A percentile compares a stretch with the other conserved stretches of the same genome.
These are phyloP conservation scores for Cryptococcus sp. DNA, from an alignment of 1,284 basidiomycete genomes.

Conservation along the genomic window DNA sequence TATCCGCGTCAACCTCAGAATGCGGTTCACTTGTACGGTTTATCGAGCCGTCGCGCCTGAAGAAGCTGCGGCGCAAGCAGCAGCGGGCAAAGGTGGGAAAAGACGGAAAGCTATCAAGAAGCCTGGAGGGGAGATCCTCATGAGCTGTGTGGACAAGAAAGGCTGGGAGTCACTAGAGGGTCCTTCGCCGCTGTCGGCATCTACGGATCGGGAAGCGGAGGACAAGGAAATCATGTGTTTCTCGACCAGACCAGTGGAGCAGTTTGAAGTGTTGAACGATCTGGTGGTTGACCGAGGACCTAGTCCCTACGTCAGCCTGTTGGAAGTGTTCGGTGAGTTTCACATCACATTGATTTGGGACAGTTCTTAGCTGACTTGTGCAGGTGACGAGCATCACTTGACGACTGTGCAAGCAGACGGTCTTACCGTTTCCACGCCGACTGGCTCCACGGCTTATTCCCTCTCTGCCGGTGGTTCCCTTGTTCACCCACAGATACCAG, in stretches of 20 bases:
- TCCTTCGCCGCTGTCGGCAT: slow-evolving; percentile 35
- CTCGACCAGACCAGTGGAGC: slow-evolving; percentile 90
- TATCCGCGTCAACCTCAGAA: slow-evolving; percentile 94
- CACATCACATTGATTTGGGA: neutral
- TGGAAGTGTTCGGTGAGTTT: slow-evolving; percentile 89
- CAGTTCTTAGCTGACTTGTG: neutral
- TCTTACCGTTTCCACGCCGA: slow-evolving; percentile 92
- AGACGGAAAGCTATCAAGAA: slow-evolving; percentile 83
- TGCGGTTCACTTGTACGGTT: slow-evolving; percentile 99
- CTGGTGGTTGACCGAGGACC: slow-evolving; percentile 97
- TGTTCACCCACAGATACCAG: slow-evolving; percentile 96
- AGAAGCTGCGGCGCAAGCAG: slow-evolving; percentile 50
- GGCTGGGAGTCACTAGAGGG: slow-evolving; percentile 95
- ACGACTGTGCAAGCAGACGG: slow-evolving; percentile 99
- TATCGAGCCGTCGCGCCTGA: slow-evolving; percentile 82
- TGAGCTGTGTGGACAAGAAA: slow-evolving; percentile 80
- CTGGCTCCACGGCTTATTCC: slow-evolving; percentile 98
- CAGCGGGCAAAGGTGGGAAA: slow-evolving; percentile 52
- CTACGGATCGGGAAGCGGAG: slow-evolving; percentile 54
- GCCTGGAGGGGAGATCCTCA: slow-evolving; percentile 88
- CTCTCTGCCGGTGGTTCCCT: slow-evolving; percentile 96
- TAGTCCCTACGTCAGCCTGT: slow-evolving; percentile 92
- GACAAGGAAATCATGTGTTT: slow-evolving; percentile 99
- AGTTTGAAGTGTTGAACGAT: slow-evolving; percentile 97
- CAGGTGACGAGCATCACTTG: slow-evolving; percentile 98